phyloP scores from a whole-genome alignment of 192 early-diverging fungal species.

The Paraglomus brasilianum region DNA sequence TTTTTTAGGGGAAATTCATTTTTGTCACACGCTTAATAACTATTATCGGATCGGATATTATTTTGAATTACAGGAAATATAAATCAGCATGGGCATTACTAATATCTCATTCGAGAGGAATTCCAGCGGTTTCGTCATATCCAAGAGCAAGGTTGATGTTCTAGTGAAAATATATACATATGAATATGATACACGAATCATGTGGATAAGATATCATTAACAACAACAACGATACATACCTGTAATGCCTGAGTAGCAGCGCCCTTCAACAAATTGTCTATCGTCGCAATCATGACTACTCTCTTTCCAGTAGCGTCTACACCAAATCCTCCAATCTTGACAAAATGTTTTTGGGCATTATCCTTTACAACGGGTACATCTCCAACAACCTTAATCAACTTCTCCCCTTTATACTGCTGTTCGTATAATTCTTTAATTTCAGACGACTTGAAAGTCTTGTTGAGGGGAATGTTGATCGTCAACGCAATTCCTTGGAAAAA shows the following conservation, averaged over 20 bases:
- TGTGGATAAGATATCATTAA: not conserved
- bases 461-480: slow-evolving; percentile 86
- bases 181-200: not conserved
- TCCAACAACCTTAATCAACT: slow-evolving; percentile 75
- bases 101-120: slow-evolving; percentile 67
- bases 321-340: slow-evolving; percentile 90
- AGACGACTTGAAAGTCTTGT: slow-evolving; percentile 63
- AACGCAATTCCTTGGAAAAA: slow-evolving; percentile 94
- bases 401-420: slow-evolving; percentile 74
- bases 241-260: slow-evolving; percentile 98
- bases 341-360: slow-evolving; percentile 87
- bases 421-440: slow-evolving; percentile 72
- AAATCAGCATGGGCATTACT: no score
- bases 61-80: no score
- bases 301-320: slow-evolving; percentile 76
- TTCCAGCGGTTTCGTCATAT: slow-evolving; percentile 87
- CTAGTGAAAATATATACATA: slow-evolving; percentile 35
- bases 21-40: no score
- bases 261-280: slow-evolving; percentile 98
- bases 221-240: slow-evolving; percentile 35
- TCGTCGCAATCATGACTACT: slow-evolving; percentile 86
- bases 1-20: no score
- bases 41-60: no score
- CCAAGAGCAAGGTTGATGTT: slow-evolving; percentile 95
- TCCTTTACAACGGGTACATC: slow-evolving; percentile 83